Conservation (phyloP, 345 rosid genomes). For the Gossypium raimondii region DNA sequence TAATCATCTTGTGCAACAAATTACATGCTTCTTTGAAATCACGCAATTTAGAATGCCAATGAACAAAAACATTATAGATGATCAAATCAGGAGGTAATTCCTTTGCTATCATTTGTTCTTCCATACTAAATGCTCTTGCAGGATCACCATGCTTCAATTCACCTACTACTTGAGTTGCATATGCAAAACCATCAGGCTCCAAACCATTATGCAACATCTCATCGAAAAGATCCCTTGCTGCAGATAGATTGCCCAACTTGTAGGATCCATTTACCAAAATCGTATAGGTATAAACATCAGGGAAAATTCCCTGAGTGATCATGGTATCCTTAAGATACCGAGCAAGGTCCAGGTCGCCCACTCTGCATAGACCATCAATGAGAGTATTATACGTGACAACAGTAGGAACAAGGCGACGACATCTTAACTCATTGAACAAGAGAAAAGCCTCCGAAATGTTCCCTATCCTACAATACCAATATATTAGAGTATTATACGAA, state of each 20-base stretch:
- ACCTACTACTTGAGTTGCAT: constrained; percentile 44
- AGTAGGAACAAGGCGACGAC: constrained; percentile 36
- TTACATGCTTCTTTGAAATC: constrained; percentile 42
- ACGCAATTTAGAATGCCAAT: constrained; percentile 48
- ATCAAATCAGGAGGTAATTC: constrained; percentile 47
- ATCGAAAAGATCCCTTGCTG: constrained; percentile 43
- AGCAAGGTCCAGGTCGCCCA: constrained; percentile 48
- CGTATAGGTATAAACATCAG: constrained; percentile 64
- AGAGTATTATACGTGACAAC: constrained; percentile 60
- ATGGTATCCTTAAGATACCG: constrained; percentile 57
- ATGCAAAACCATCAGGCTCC: constrained; percentile 50
- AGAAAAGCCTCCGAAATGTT: constrained; percentile 53
- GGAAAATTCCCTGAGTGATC: constrained; percentile 40
- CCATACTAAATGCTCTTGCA: constrained; percentile 42
- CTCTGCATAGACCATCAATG: constrained; percentile 62
- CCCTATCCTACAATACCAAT: constrained; percentile 55
- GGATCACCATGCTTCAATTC: constrained; percentile 52
- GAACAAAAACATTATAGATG: constrained; percentile 51
- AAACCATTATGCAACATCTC: constrained; percentile 59
- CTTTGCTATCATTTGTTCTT: constrained; percentile 54
- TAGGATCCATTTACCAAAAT: constrained; percentile 53
- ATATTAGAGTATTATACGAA: constrained; percentile 61
- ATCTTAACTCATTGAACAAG: constrained; percentile 53
- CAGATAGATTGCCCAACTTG: constrained; percentile 44
- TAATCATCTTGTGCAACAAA: constrained; percentile 44